phyloP scores from a whole-genome alignment of 306 rosid genomes.

The Pyrus betulifolia region DNA sequence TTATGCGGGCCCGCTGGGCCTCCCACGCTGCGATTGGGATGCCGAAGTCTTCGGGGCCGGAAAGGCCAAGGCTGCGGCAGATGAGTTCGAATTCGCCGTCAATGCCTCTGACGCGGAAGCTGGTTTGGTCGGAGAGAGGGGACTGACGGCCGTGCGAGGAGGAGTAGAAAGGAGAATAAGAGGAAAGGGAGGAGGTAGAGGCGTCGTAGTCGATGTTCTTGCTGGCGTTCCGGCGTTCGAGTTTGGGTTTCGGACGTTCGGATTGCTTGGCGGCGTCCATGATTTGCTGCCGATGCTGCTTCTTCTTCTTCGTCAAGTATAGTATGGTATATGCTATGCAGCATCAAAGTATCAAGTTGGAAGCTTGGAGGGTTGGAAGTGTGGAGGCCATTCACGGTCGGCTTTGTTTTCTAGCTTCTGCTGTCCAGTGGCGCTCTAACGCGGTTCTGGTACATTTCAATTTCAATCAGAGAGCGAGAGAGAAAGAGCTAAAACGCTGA shows the following conservation, averaged over 20 bases:
- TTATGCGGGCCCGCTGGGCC: conserved; percentile 26
- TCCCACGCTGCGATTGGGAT: conserved; percentile 58
- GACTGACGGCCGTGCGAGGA: conserved; percentile 10
- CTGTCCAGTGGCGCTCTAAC: background rate
- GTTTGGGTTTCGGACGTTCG: conserved; percentile 19
- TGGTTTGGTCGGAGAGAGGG: conserved; percentile 6
- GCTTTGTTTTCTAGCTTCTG: background rate
- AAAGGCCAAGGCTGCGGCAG: conserved; percentile 42
- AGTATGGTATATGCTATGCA: background rate
- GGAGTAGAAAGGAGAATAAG: background rate
- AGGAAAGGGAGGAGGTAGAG: background rate
- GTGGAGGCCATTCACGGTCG: background rate
- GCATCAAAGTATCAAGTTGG: background rate
- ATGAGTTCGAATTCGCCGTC: conserved; percentile 59
- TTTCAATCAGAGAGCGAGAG: background rate
- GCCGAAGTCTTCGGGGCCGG: conserved; percentile 50
- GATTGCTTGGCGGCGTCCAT: conserved; percentile 33
- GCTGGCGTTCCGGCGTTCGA: conserved; percentile 49
- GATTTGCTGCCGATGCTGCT: background rate
- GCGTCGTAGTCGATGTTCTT: conserved; percentile 34
- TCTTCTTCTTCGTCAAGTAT: background rate
- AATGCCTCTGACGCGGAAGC: conserved; percentile 36
- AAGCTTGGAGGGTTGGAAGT: background rate
- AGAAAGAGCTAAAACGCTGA: background rate
- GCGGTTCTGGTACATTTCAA: background rate